Evolutionary conservation across 495 filamentous ascomycete genomes (phyloP), one percentile per base, ranked within the genome.

Genomic region (Amniculicola lignicola): DNA sequence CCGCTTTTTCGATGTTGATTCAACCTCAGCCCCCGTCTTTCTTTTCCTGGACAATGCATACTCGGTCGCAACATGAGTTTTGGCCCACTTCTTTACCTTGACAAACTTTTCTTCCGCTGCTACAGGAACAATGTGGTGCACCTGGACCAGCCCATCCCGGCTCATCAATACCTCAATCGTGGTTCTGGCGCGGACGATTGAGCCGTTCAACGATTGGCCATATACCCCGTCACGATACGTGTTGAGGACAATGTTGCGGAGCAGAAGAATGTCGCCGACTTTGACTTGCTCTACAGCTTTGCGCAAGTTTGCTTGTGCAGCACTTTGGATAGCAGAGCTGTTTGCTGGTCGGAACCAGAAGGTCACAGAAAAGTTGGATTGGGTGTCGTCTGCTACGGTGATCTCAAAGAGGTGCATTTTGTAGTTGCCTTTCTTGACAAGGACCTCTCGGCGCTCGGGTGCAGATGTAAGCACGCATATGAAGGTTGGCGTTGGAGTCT

Each of bases 321-420:
- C 3, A 35, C 66, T 33, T 16, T 57, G 37, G 6, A 9, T 9
- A 18, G 16, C 37, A 7, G 29, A 33, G 29, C 29, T n/a, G n/a
- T n/a, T n/a, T 6, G 37, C 6, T 51, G 51, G 63, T 67, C 70
- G 9, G 59, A 59, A 74, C 92, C 92, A 96, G 59, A 96, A 86
- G 23, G 85, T 92, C 54, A 96, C 72, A 11, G 76, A 79, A 68
- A 96, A 95, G 12, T 87, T 88, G 11, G 87, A 82, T 43, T 77
- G 81, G 1, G 89, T 93, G 50, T 95, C 89, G 64, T 97, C 92
- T 11, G 87, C 90, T 1, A 96, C 87, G 1, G 90, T 75, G 4
- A 94, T 67, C 63, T 95, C 89, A 28, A 90, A 71, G 0, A 95
- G 75, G 28, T 85, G 76, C 39, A 84, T 76, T 15, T 54, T 46